phyloP scores from a whole-genome alignment of 345 rosid genomes.

The Combretum micranthum region DNA sequence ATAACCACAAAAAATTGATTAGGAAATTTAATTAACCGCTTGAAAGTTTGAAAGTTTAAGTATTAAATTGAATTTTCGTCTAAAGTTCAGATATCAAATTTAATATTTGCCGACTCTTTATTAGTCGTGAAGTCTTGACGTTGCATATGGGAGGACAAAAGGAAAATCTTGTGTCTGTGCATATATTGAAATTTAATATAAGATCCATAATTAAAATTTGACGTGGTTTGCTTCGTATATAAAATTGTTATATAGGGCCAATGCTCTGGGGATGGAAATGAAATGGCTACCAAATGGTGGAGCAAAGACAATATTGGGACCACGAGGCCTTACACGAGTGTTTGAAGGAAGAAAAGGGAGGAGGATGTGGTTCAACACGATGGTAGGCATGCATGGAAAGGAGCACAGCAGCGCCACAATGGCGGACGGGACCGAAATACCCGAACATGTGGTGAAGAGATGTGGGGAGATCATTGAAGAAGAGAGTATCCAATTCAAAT shows the following conservation, averaged over 20 bases:
- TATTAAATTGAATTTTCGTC: no score
- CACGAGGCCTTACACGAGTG: conserved; percentile 41
- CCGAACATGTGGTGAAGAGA: conserved; percentile 38
- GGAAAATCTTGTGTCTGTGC: no score
- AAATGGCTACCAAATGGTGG: conserved; percentile 53
- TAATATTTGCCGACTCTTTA: no score
- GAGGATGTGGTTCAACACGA: conserved; percentile 65
- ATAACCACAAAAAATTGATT: no score
- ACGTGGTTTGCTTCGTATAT: background rate
- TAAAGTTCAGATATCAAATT: no score
- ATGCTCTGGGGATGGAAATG: conserved; percentile 46
- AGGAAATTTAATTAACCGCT: no score
- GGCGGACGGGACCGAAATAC: conserved; percentile 58
- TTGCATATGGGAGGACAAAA: no score
- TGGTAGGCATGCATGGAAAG: conserved; percentile 62
- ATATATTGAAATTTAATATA: no score
- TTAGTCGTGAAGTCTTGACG: no score
- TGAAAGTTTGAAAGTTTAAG: no score
- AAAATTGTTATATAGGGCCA: conserved; percentile 20
- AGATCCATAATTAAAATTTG: no score
- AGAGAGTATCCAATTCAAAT: conserved; percentile 67
- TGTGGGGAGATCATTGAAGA: conserved; percentile 58
- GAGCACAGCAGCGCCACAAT: conserved; percentile 44
- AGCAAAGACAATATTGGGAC: conserved; percentile 30
- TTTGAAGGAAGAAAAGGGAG: conserved; percentile 60